Evolutionary conservation across 257 asterid genomes (phyloP).

Genomic region (Cinchona pubescens): DNA sequence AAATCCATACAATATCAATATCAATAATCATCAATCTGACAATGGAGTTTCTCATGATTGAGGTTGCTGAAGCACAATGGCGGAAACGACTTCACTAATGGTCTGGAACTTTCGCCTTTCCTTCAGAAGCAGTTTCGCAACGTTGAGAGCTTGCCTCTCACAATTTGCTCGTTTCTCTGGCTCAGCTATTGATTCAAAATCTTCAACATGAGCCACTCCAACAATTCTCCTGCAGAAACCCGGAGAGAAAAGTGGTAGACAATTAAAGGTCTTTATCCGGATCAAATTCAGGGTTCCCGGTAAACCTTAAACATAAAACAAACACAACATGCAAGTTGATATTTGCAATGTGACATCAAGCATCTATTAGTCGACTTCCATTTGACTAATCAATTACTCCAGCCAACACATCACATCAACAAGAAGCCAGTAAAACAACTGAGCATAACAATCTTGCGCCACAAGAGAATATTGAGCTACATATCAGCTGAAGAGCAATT

Average conservation of each 20-base stretch:
- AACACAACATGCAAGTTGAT: background rate
- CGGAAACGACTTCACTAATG: conserved; percentile 66
- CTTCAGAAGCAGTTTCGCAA: conserved; percentile 66
- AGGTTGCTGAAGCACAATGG: conserved; percentile 47
- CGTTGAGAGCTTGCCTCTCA: conserved; percentile 72
- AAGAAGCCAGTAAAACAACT: background rate
- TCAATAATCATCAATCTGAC: no score
- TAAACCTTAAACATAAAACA: background rate
- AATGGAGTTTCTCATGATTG: conserved; percentile 8
- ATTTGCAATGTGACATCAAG: background rate
- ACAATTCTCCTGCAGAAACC: conserved; percentile 78
- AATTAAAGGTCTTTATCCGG: background rate
- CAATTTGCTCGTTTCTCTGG: conserved; percentile 68
- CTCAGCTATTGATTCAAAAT: conserved; percentile 75
- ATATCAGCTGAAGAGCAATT: background rate
- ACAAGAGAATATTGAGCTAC: background rate
- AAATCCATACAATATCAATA: no score
- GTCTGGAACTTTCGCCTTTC: conserved; percentile 53
- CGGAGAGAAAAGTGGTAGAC: background rate
- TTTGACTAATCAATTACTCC: background rate
- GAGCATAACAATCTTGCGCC: background rate
- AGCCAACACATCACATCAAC: background rate
- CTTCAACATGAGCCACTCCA: conserved; percentile 94
- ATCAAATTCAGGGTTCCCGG: background rate
- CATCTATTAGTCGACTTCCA: background rate